Evolutionary conservation across 1,139 yeast species (phyloP), one percentile per base, ranked within the genome.

Genomic region (Hyphopichia burtonii): DNA sequence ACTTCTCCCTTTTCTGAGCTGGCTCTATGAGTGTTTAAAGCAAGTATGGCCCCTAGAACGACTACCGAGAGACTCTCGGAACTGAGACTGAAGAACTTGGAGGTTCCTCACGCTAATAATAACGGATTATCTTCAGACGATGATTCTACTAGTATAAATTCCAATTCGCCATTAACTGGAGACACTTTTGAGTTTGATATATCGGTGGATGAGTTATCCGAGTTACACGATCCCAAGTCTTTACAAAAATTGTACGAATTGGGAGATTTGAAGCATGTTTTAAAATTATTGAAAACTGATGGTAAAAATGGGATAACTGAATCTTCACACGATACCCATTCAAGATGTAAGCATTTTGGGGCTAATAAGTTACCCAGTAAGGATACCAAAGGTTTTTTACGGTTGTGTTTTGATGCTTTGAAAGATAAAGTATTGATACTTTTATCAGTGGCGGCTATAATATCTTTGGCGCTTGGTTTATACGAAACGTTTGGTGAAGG

Each of bases 401-500:
- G 62, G 43, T 73, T 94, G 37, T 83, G 94, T 54, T 81, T 77
- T 71, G 89, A 86, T 52, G 97, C 98, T 2, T 68, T 94, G 67
- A 83, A 90, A 50, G 99, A 94, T 64, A 88, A 89, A 63, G 96
- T 94, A 25, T 76, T 94, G 65, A 84, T 93, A 44, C 69, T 94
- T 51, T 74, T 94, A 54, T 74, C 89, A 2, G 74, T 87, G 2
- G 97, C 97, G 0, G 99, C 99, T 1, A 69, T 89, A 5, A 78
- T 94, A 1, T 90, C 98, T 0, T 74, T 94, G 40, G 94, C 96
- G 0, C 70, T 94, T 43, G 99, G 99, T 0, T 69, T 93, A 17
- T 94, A 94, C 62, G 96, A 93, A 65, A 84, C 96, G 2, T 85
- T 90, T 65, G 96, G 95, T 34, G 58, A 86, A 51, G 90, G 84